Percentiles rank a stretch among this genome's conserved stretches.
phyloP scores from a whole-genome alignment of 2,329 filamentous ascomycete genomes.

The Herpotrichia juniperi region DNA sequence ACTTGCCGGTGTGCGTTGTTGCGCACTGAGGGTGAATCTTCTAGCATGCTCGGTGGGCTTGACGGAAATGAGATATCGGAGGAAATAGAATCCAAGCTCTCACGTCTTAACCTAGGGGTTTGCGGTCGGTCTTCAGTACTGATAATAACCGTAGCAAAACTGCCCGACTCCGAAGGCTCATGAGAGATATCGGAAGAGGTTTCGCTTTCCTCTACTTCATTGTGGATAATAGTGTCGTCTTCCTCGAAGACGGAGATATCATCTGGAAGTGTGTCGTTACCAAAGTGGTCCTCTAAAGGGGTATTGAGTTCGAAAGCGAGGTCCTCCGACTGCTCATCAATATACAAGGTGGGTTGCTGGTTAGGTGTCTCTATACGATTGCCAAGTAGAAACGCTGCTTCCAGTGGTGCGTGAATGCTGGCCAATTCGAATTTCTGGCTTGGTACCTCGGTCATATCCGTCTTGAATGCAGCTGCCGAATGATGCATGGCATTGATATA shows the following conservation, averaged over 20 bases:
- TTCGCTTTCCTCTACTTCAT: constrained; percentile 16
- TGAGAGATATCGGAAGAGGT: neutral
- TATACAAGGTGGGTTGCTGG: neutral
- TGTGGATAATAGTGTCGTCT: constrained; percentile 42
- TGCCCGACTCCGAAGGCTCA: neutral
- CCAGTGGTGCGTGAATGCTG: neutral
- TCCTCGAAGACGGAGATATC: constrained; percentile 42
- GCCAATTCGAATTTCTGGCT: neutral
- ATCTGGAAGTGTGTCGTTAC: constrained; percentile 12
- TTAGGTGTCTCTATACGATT: neutral
- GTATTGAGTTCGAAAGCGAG: neutral
- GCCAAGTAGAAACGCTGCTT: neutral
- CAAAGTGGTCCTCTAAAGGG: neutral
- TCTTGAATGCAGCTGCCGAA: constrained; percentile 2
- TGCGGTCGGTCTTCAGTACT: constrained; percentile 29
- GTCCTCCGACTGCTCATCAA: neutral
- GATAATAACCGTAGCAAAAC: constrained; percentile 24
- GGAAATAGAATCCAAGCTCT: constrained; percentile 36
- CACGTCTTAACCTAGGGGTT: constrained; percentile 38
- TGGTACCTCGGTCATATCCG: neutral
- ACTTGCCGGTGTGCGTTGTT: constrained; percentile 30
- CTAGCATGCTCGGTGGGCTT: constrained; percentile 33
- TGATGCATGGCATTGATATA: neutral
- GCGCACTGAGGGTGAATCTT: constrained; percentile 46
- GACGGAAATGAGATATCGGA: constrained; percentile 39